These are phyloP conservation scores for Podila verticillata DNA, from an alignment of 192 early-diverging fungal genomes.

Conservation along the genomic window DNA sequence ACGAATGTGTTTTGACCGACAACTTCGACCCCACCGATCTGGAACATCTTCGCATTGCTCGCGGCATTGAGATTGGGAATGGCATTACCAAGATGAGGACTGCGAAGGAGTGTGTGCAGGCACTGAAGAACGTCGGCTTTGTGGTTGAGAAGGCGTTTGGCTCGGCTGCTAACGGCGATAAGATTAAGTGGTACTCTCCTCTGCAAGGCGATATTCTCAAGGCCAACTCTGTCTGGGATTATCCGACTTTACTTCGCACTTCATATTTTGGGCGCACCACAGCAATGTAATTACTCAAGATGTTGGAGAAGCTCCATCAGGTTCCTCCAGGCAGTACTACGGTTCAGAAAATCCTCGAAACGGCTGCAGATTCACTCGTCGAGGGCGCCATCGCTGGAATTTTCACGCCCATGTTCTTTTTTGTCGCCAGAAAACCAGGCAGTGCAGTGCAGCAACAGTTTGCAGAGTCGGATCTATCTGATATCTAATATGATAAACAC, in stretches of 20 bases:
- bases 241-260: slow-evolving; percentile 55
- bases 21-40: slow-evolving; percentile 81
- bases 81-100: slow-evolving; percentile 88
- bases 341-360: slow-evolving; percentile 82
- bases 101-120: slow-evolving; percentile 76
- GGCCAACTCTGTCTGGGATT: slow-evolving; percentile 61
- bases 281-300: slow-evolving; percentile 79
- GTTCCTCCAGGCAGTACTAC: slow-evolving; percentile 86
- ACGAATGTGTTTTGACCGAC: slow-evolving; percentile 96
- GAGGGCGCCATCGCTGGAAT: slow-evolving; percentile 79
- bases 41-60: slow-evolving; percentile 77
- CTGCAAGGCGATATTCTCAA: slow-evolving; percentile 70
- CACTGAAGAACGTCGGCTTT: slow-evolving; percentile 88
- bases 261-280: slow-evolving; percentile 71
- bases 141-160: slow-evolving; percentile 74
- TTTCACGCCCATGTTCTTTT: slow-evolving; percentile 97
- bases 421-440: slow-evolving; percentile 75
- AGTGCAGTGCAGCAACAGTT: no score
- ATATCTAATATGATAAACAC: no score
- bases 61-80: slow-evolving; percentile 89
- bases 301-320: slow-evolving; percentile 83
- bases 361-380: slow-evolving; percentile 82
- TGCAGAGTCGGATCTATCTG: no score
- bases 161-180: slow-evolving; percentile 71
- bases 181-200: slow-evolving; percentile 85